A percentile compares a stretch with the other conserved stretches of the same genome.
phyloP scores from a whole-genome alignment of 2,329 filamentous ascomycete genomes.

The Myriangium duriaei region DNA sequence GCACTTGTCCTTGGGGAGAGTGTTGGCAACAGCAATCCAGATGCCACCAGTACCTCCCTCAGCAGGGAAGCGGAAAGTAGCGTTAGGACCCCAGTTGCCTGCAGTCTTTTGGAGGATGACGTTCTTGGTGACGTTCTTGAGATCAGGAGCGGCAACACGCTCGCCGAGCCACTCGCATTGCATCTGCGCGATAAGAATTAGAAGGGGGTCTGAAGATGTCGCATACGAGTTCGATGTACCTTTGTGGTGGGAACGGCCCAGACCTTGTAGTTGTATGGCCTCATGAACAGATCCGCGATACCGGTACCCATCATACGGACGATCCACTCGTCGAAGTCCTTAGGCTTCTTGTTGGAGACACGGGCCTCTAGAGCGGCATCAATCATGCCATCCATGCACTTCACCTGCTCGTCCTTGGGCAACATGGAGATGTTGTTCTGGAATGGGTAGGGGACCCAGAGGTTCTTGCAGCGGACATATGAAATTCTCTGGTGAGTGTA shows the following conservation, averaged over 20 bases:
- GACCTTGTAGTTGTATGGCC: conserved; percentile 99
- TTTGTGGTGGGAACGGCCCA: conserved; percentile 97
- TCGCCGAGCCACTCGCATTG: conserved; percentile 98
- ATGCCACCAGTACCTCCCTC: conserved; percentile 93
- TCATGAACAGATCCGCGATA: conserved; percentile 93
- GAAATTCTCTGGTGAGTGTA: conserved; percentile 97
- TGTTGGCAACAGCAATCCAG: conserved; percentile 95
- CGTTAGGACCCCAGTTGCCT: conserved; percentile 95
- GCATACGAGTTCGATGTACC: conserved; percentile 39
- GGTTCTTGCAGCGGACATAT: conserved; percentile 90
- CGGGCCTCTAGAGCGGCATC: conserved; percentile 81
- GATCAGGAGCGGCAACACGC: conserved; percentile 90
- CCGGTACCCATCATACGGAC: conserved; percentile 80
- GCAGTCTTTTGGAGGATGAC: conserved; percentile 92
- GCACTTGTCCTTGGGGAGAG: conserved; percentile 81
- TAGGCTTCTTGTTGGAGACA: conserved; percentile 80
- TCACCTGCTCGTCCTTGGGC: conserved; percentile 92
- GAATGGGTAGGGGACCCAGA: conserved; percentile 98
- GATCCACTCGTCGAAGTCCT: conserved; percentile 98
- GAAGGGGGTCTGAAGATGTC: conserved; percentile 9
- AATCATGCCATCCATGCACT: conserved; percentile 88
- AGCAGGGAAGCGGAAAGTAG: conserved; percentile 95
- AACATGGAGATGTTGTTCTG: conserved; percentile 99
- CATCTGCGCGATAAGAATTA: conserved; percentile 60
- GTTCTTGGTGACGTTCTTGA: conserved; percentile 89